These are phyloP conservation scores for Pseudogymnoascus destructans DNA, from an alignment of 2,329 filamentous ascomycete species.

Conservation along the genomic window DNA sequence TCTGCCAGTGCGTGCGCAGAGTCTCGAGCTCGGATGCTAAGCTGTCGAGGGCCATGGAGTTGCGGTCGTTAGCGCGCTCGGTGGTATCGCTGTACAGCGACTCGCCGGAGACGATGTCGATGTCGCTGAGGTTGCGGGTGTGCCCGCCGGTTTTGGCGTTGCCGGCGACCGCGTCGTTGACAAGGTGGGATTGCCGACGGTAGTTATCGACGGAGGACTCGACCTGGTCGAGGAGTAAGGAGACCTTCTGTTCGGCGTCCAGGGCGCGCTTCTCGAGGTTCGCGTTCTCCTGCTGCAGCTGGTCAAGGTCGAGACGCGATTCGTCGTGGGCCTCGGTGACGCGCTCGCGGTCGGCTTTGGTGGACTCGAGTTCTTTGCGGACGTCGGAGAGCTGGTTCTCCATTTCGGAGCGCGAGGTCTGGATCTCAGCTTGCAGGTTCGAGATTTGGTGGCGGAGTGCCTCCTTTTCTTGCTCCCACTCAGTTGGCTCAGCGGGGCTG, in stretches of 20 bases:
- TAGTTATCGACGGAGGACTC: constrained; percentile 91
- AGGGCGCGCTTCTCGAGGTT: constrained; percentile 70
- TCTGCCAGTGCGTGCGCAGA: constrained; percentile 85
- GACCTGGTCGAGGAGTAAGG: constrained; percentile 84
- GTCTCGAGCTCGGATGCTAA: constrained; percentile 87
- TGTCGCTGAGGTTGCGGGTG: constrained; percentile 25
- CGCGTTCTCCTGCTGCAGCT: constrained; percentile 69
- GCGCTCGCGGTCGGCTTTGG: constrained; percentile 55
- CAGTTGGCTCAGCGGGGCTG: constrained; percentile 30
- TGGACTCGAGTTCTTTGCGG: constrained; percentile 52
- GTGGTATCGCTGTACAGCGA: constrained; percentile 33
- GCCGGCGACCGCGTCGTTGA: constrained; percentile 29
- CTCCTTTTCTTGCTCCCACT: constrained; percentile 65
- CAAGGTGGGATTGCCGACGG: constrained; percentile 57
- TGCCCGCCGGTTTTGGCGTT: constrained; percentile 20
- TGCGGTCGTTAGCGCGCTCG: constrained; percentile 42
- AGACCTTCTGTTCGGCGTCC: constrained; percentile 88
- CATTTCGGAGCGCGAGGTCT: constrained; percentile 50
- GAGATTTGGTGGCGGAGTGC: constrained; percentile 56
- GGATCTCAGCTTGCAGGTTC: constrained; percentile 55
- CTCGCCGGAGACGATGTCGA: constrained; percentile 49
- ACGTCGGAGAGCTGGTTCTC: constrained; percentile 59
- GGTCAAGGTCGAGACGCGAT: constrained; percentile 57
- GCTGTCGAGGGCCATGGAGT: constrained; percentile 68
- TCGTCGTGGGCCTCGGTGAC: constrained; percentile 44